Conservation (phyloP, 2,329 filamentous ascomycete genomes). For the Colletotrichum sp. region DNA sequence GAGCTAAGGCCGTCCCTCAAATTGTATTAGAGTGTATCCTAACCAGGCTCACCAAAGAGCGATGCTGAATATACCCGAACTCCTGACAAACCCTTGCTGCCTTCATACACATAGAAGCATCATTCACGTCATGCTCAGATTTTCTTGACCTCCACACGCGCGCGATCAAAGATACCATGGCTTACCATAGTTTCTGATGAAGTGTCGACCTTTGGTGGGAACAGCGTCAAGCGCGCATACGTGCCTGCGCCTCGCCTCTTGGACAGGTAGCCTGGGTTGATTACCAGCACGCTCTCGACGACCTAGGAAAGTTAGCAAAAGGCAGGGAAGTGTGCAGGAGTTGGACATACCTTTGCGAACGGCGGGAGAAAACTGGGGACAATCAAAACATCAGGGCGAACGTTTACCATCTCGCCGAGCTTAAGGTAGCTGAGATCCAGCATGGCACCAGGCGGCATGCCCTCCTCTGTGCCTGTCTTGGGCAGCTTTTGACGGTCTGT, state of each 20-base stretch:
- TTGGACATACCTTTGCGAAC: constrained; percentile 76
- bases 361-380: constrained; percentile 82
- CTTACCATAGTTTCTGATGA: constrained; percentile 65
- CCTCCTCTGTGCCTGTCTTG: constrained; percentile 64
- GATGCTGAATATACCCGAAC: constrained; percentile 23
- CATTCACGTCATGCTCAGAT: constrained; percentile 51
- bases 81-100: constrained; percentile 3
- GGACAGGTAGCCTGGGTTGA: constrained; percentile 88
- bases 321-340: background rate
- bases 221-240: constrained; percentile 79
- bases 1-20: constrained; percentile 25
- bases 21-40: constrained; percentile 14
- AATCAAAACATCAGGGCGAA: constrained; percentile 83
- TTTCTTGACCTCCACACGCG: constrained; percentile 84
- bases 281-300: constrained; percentile 84
- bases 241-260: constrained; percentile 86
- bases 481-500: constrained; percentile 70
- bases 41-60: background rate
- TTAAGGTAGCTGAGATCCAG: constrained; percentile 86
- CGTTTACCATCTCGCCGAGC: constrained; percentile 87
- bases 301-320: constrained; percentile 59
- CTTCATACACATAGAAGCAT: background rate
- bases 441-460: constrained; percentile 72
- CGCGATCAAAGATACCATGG: constrained; percentile 81
- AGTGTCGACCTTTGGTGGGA: constrained; percentile 65